Evolutionary conservation across 495 filamentous ascomycete genomes (phyloP), one percentile per base, ranked within the genome.

Genomic region (Penicillium angulare): DNA sequence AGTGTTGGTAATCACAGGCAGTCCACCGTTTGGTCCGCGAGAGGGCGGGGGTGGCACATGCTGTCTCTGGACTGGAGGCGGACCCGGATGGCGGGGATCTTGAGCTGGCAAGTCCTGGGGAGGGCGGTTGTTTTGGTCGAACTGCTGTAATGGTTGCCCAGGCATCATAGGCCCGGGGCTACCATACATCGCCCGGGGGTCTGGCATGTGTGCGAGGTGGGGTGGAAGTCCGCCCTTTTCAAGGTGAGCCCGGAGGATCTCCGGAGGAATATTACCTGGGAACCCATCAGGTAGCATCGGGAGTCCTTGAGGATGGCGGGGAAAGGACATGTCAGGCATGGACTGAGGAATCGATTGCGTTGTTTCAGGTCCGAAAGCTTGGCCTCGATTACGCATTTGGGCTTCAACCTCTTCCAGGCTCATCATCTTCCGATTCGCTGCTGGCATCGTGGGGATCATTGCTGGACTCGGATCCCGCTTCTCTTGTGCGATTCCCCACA

Each of bases 371-470:
- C 61, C 67, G 17, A 48, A 18, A 47, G 74, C 77, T 56, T 83
- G 81, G 16, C 78, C 68, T 58, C 90, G 87, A 10, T 82, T 78
- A 31, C 89, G 83, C 78, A 99, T 88, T 57, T 90, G 85, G 27
- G 93, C 95, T 73, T 99, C 93, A 13, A 99, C 93, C 68, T 97
- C 93, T 64, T 97, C 93, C 50, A 99, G 62, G 59, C 89, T 97
- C 86, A 99, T 83, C 78, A 97, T 88, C 73, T 90, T 96, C 61
- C 53, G 60, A 23, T 18, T 52, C 33, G 35, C 34, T 18, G 27
- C 52, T 6, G 50, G 53, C 52, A 33, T 43, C 13, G 50, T 26
- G 15, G 39, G 39, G 9, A 42, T 32, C 18, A 23, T 29, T 27
- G 56, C 51, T n/a, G 65, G 56, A 31, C 23, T 49, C 17, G 57